phyloP scores from a whole-genome alignment of 2,329 filamentous ascomycete genomes.

The Xylaria sp. region DNA sequence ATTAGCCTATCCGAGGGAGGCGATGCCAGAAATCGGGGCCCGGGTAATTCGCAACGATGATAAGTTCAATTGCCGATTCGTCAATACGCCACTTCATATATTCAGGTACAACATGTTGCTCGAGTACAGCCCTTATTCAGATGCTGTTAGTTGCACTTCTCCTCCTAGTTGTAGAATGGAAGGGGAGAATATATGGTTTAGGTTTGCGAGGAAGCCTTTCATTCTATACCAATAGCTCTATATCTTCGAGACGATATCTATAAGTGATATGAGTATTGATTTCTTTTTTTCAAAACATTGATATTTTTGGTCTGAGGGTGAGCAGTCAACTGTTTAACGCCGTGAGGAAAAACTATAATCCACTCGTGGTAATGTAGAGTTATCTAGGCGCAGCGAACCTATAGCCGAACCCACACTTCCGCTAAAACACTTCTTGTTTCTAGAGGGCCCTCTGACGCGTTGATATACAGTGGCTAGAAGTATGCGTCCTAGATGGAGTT shows the following conservation, averaged over 20 bases:
- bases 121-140: background rate
- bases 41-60: constrained; percentile 28
- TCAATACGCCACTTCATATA: background rate
- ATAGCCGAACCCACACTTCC: background rate
- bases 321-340: background rate
- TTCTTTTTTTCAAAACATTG: background rate
- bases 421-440: too few species aligned
- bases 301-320: background rate
- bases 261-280: background rate
- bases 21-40: constrained; percentile 3
- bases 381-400: background rate
- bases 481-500: too few species aligned
- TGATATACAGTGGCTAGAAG: too few species aligned
- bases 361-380: background rate
- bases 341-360: background rate
- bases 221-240: background rate
- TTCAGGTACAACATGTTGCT: background rate
- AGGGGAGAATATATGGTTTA: background rate
- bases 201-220: background rate
- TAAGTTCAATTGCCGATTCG: constrained; percentile 25
- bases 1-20: constrained; percentile 20
- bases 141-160: background rate
- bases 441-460: too few species aligned
- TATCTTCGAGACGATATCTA: background rate
- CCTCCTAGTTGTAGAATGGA: background rate